Evolutionary conservation across 305 asterid genomes (phyloP).

Genomic region (Nicotiana rustica): DNA sequence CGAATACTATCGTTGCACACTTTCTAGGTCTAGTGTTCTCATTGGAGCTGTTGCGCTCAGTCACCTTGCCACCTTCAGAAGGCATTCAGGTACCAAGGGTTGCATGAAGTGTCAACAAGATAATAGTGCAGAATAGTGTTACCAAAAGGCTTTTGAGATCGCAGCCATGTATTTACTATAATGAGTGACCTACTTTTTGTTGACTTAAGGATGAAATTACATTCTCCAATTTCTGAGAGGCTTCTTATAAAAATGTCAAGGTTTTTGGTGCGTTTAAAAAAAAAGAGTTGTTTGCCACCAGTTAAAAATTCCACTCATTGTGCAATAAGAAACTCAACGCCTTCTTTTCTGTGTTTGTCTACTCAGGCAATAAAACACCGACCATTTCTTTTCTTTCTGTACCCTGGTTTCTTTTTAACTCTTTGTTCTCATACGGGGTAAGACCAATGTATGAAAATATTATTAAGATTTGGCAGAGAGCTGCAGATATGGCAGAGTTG

Average conservation of each 20-base stretch:
- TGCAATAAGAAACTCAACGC: neutral
- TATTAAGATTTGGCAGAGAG: neutral
- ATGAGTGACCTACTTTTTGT: neutral
- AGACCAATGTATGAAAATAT: neutral
- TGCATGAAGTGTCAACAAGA: constrained; percentile 50
- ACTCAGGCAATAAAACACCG: neutral
- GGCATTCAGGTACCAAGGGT: constrained; percentile 61
- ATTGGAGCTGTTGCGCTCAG: constrained; percentile 87
- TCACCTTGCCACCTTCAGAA: constrained; percentile 79
- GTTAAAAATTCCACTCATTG: neutral
- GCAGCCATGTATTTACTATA: constrained; percentile 25
- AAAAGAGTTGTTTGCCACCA: neutral
- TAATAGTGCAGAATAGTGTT: neutral
- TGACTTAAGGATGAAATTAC: neutral
- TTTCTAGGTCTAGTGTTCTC: constrained; percentile 84
- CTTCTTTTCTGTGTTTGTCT: neutral
- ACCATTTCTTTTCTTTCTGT: neutral
- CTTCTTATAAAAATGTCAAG: neutral
- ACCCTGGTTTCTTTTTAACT: neutral
- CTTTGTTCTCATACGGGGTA: neutral
- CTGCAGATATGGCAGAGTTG: neutral
- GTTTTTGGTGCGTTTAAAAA: neutral
- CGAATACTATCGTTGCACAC: constrained; percentile 88
- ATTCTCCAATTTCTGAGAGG: neutral
- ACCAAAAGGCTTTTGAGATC: neutral